These are phyloP conservation scores for Oxytropis ochrocephala DNA, from an alignment of 306 rosid species.

Conservation along the genomic window DNA sequence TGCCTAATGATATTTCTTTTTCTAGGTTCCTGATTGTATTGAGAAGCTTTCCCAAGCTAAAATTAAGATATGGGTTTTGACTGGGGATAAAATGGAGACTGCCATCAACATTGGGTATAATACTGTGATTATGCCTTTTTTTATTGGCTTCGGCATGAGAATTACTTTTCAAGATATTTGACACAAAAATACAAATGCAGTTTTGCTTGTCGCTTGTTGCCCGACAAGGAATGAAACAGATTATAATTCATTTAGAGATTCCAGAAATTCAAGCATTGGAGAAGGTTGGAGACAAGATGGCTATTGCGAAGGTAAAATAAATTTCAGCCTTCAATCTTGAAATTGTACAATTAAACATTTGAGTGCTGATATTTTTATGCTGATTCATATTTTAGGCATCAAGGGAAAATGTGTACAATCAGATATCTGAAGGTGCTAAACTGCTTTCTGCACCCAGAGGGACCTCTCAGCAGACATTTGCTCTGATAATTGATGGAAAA, in stretches of 20 bases:
- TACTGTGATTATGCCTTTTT: not conserved
- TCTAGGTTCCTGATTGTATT: slow-evolving; percentile 74
- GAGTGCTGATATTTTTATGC: no score
- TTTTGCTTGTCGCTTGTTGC: slow-evolving; percentile 70
- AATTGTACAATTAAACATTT: no score
- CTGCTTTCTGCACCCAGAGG: no score
- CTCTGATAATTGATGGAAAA: no score
- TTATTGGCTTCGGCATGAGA: not conserved
- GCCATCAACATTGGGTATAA: slow-evolving; percentile 83
- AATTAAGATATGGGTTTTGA: slow-evolving; percentile 86
- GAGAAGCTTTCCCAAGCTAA: slow-evolving; percentile 85
- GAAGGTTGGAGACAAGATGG: slow-evolving; percentile 58
- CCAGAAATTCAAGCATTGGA: slow-evolving; percentile 55
- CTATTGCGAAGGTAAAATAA: slow-evolving; percentile 45
- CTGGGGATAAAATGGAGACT: slow-evolving; percentile 93
- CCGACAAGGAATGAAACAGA: slow-evolving; percentile 79
- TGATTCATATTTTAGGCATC: slow-evolving; percentile 43
- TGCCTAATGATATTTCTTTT: slow-evolving; percentile 22
- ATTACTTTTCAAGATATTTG: slow-evolving; percentile 20
- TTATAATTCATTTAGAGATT: slow-evolving; percentile 53
- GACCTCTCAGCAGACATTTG: no score
- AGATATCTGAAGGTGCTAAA: not conserved
- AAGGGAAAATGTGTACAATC: slow-evolving; percentile 48
- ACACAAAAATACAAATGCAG: slow-evolving; percentile 39
- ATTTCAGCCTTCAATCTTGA: not conserved